phyloP scores from a whole-genome alignment of 768 basidiomycete species.

The Kondoa malvinella region DNA sequence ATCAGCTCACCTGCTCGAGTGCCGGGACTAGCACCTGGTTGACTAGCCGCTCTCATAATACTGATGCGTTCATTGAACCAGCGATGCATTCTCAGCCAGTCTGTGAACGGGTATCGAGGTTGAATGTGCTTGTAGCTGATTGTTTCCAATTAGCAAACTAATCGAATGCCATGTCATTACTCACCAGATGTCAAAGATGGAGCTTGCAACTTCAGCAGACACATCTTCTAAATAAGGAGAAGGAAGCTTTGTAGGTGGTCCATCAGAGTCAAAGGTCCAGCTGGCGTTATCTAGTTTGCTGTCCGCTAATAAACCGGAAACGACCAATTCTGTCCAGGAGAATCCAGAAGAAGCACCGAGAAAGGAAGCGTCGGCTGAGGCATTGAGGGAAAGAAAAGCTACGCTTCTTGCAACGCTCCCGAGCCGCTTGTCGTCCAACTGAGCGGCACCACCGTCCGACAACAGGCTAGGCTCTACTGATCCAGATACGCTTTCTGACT shows the following conservation, averaged over 20 bases:
- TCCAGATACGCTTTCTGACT: neutral
- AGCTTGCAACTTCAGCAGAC: neutral
- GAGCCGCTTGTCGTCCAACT: neutral
- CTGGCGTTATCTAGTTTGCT: neutral
- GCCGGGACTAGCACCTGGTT: neutral
- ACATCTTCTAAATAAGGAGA: neutral
- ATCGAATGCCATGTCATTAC: too few relatives aligned
- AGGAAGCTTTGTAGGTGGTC: neutral
- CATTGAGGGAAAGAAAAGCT: neutral
- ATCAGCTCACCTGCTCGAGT: neutral
- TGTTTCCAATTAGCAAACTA: too few relatives aligned
- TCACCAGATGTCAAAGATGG: neutral
- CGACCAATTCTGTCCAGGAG: neutral
- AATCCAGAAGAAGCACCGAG: neutral
- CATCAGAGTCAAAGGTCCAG: neutral
- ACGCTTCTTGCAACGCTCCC: neutral
- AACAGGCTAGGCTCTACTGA: neutral
- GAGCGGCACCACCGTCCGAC: neutral
- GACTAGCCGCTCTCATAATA: neutral
- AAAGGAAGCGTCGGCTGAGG: neutral
- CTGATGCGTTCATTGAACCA: neutral
- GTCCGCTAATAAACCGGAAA: neutral
- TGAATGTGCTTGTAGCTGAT: neutral
- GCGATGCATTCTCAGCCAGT: neutral
- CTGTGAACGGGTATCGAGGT: neutral